A percentile compares a stretch with the other conserved stretches of the same genome.
These are phyloP conservation scores for Kodamaea leandrae DNA, from an alignment of 805 yeast genomes.

Conservation along the genomic window DNA sequence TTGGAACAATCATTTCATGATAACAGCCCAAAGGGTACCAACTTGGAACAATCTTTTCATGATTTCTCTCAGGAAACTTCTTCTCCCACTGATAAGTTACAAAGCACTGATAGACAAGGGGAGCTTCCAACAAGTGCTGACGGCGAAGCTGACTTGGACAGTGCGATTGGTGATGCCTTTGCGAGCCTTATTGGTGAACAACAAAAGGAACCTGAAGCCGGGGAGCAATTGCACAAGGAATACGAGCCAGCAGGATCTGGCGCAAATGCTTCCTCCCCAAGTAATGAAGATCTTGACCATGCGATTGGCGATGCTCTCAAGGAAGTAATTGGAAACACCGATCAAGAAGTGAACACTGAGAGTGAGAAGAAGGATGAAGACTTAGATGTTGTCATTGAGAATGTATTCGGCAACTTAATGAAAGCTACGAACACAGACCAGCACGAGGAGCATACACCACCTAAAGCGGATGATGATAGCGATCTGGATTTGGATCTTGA, in stretches of 20 bases:
- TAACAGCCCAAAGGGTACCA: slow-evolving; percentile 12
- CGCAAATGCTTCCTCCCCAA: no score
- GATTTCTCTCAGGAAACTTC: no score
- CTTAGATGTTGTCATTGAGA: slow-evolving; percentile 10
- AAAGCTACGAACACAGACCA: not conserved
- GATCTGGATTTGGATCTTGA: slow-evolving; percentile 16
- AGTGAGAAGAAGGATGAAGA: slow-evolving; percentile 9
- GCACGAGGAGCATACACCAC: not conserved
- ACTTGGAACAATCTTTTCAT: no score
- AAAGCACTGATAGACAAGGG: slow-evolving; percentile 24
- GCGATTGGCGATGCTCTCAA: not conserved
- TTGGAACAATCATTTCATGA: not conserved
- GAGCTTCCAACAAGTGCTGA: slow-evolving; percentile 9
- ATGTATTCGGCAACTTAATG: slow-evolving; percentile 7
- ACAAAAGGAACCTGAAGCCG: no score
- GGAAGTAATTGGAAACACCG: not conserved
- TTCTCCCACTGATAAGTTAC: no score
- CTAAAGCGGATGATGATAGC: not conserved
- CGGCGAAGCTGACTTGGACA: slow-evolving; percentile 14
- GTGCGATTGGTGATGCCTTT: slow-evolving; percentile 33
- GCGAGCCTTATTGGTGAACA: not conserved
- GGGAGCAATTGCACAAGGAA: no score
- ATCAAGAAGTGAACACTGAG: not conserved
- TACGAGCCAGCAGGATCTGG: no score
- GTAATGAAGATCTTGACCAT: no score